Conservation (phyloP, 2,329 filamentous ascomycete species). For the Cladosporium cucumerinum region DNA sequence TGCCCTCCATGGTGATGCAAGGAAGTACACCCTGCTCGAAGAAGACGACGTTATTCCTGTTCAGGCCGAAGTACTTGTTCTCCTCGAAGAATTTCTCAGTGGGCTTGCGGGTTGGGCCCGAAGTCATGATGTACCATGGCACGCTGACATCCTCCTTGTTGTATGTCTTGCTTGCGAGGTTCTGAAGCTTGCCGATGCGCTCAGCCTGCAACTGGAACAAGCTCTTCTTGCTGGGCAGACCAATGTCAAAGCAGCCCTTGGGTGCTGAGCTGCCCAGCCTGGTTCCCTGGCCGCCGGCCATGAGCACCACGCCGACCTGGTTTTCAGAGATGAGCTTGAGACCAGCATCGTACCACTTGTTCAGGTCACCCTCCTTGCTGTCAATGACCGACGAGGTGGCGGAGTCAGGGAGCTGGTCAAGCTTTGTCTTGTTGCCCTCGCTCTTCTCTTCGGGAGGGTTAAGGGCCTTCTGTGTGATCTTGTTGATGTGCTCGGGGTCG, state of each 20-base stretch:
- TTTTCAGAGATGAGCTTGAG: conserved; percentile 64
- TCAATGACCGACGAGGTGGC: conserved; percentile 90
- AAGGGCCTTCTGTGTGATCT: conserved; percentile 76
- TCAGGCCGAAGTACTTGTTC: conserved; percentile 85
- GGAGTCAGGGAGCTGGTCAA: conserved; percentile 84
- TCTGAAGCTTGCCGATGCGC: conserved; percentile 81
- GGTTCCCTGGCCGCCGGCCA: conserved; percentile 96
- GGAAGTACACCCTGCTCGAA: conserved; percentile 97
- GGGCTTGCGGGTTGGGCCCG: conserved; percentile 82
- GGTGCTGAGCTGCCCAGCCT: conserved; percentile 89
- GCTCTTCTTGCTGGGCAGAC: conserved; percentile 85
- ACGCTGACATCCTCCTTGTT: conserved; percentile 63
- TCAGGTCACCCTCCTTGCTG: conserved; percentile 71
- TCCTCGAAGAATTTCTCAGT: conserved; percentile 93
- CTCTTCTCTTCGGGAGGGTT: conserved; percentile 65
- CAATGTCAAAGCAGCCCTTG: conserved; percentile 97
- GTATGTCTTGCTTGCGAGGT: conserved; percentile 70
- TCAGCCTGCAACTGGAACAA: conserved; percentile 98
- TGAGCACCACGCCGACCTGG: conserved; percentile 81
- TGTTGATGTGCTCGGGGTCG: conserved; percentile 83
- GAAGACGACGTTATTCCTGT: conserved; percentile 79
- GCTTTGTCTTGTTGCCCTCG: conserved; percentile 51
- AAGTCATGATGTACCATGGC: conserved; percentile 99
- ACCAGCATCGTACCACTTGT: conserved; percentile 76
- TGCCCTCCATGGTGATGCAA: conserved; percentile 95